These are phyloP conservation scores for Hyphodiscus sp. DNA, from an alignment of 2,329 filamentous ascomycete genomes.

Conservation along the genomic window DNA sequence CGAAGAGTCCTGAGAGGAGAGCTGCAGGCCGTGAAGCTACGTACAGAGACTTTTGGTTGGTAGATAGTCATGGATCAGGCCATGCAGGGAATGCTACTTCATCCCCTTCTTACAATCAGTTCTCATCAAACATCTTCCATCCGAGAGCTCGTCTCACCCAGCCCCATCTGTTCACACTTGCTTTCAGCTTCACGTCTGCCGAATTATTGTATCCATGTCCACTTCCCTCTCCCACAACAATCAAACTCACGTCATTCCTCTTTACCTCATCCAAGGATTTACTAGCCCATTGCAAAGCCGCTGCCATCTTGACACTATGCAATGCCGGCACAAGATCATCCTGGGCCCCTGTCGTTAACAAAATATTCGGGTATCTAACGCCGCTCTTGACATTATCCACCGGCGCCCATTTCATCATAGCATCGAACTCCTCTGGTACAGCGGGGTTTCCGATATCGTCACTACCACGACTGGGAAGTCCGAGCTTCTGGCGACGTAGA, in stretches of 20 bases:
- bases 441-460: not conserved
- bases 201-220: too few relatives aligned
- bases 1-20: slow-evolving; percentile 18
- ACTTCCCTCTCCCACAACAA: too few relatives aligned
- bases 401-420: not conserved
- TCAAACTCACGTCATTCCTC: too few relatives aligned
- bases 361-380: not conserved
- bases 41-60: slow-evolving; percentile 24
- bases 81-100: too few relatives aligned
- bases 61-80: not conserved
- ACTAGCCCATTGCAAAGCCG: not conserved
- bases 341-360: not conserved
- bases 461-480: not conserved
- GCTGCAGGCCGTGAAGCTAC: slow-evolving; percentile 16
- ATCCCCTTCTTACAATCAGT: too few relatives aligned
- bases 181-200: too few relatives aligned
- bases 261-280: too few relatives aligned
- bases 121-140: too few relatives aligned
- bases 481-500: not conserved
- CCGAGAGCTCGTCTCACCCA: too few relatives aligned
- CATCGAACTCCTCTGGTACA: not conserved
- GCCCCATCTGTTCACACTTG: too few relatives aligned
- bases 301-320: not conserved
- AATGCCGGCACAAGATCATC: not conserved
- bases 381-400: not conserved